phyloP scores from a whole-genome alignment of 106 monocot genomes.

The Allium sativum region DNA sequence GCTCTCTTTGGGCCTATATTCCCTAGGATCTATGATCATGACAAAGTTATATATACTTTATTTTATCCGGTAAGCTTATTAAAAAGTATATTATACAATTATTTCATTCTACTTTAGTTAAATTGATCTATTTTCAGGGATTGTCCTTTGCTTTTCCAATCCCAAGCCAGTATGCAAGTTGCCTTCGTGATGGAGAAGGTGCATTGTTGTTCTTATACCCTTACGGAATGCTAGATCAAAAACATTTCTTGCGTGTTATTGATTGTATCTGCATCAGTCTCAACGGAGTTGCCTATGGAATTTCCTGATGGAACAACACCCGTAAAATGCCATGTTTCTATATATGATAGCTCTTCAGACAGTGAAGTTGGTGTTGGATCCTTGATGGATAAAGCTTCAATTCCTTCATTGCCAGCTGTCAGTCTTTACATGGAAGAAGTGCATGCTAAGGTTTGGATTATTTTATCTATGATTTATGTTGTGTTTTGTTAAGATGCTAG shows the following conservation, averaged over 20 bases:
- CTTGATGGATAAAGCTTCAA: conserved; percentile 65
- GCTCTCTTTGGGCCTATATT: conserved; percentile 84
- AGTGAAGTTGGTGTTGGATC: conserved; percentile 87
- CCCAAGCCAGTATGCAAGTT: conserved; percentile 65
- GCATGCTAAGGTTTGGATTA: conserved; percentile 61
- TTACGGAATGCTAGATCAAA: too few relatives aligned
- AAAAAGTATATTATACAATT: conserved; percentile 2
- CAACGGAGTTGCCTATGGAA: conserved; percentile 79
- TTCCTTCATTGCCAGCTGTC: conserved; percentile 70
- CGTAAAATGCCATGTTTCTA: conserved; percentile 73
- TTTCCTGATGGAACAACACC: conserved; percentile 98
- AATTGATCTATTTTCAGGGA: conserved; percentile 33
- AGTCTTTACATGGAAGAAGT: conserved; percentile 97
- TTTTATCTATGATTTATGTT: too few relatives aligned
- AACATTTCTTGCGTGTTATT: too few relatives aligned
- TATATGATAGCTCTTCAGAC: conserved; percentile 75
- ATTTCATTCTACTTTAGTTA: background rate
- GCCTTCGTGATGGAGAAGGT: conserved; percentile 71
- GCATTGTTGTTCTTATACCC: conserved; percentile 12
- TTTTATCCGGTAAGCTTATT: conserved; percentile 67
- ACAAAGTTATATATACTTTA: conserved; percentile 73
- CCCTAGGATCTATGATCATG: conserved; percentile 85
- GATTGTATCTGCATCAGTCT: too few relatives aligned
- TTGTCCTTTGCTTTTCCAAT: conserved; percentile 95
- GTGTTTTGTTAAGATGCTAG: too few relatives aligned